phyloP scores from a whole-genome alignment of 441 rosid species.

The Jatropha multifida region DNA sequence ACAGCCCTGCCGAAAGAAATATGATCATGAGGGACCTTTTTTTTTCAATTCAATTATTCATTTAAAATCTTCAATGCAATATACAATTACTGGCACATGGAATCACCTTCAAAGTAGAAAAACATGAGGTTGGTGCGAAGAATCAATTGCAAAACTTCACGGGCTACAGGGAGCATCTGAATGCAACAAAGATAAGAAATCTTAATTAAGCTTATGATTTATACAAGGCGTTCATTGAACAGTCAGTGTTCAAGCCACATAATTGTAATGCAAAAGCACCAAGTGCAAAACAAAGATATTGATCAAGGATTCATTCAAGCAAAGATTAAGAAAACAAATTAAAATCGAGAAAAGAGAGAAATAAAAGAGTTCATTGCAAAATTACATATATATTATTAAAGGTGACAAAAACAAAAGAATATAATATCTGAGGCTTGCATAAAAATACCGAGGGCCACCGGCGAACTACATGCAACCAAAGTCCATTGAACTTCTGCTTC shows the following conservation, averaged over 20 bases:
- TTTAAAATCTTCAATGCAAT: background rate
- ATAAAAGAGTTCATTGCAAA: background rate
- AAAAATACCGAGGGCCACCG: constrained; percentile 78
- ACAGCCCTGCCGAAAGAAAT: constrained; percentile 51
- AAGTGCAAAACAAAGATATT: background rate
- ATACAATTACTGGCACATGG: constrained; percentile 10
- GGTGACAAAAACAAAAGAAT: background rate
- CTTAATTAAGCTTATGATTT: constrained; percentile 1
- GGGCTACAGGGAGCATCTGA: constrained; percentile 75
- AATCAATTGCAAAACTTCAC: constrained; percentile 72
- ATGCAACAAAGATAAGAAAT: constrained; percentile 17
- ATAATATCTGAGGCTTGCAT: background rate
- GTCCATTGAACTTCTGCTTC: constrained; percentile 47
- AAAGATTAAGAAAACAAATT: background rate
- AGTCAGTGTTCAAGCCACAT: background rate
- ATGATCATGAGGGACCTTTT: background rate
- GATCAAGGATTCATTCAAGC: background rate
- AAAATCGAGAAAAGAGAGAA: background rate
- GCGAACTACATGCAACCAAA: constrained; percentile 53
- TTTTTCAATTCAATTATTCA: constrained; percentile 15
- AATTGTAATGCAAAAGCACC: background rate
- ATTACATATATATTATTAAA: background rate
- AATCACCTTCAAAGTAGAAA: constrained; percentile 94
- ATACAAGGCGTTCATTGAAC: background rate
- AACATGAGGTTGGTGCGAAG: constrained; percentile 92